Evolutionary conservation across 805 yeast genomes (phyloP), one percentile per base, ranked within the genome.

Genomic region (Yarrowia sp.): DNA sequence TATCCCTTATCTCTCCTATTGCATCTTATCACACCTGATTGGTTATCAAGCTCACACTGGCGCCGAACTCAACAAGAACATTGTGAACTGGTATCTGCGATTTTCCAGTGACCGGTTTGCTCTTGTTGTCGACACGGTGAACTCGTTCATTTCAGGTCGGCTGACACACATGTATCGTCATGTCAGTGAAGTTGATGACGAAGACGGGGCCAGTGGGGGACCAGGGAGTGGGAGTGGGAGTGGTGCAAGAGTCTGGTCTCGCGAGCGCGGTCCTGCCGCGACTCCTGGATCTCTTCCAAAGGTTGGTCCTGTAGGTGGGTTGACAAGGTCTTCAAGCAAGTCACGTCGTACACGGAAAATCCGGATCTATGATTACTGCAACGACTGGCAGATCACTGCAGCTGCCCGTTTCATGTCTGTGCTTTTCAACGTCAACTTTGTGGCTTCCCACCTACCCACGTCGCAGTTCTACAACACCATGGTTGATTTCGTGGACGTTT

Each of bases 321-420:
- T 54, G n/a, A 12, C 28, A 11, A 24, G 58, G 21, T 32, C 58
- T 9, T 10, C 28, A 10, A 51, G 58, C 41, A 51, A 51, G 16
- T 7, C 46, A 10, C 24, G 30, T 4, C 36, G 21, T 16, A 1
- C 43, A 2, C 35, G 44, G 10, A 56, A 66, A n/a, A 70, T 73
- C 35, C 68, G 68, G 51, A 72, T 85, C 5, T 82, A 82, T 43
- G 85, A 84, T 68, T 92, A 92, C 73, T 87, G 89, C 0, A 81
- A 82, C 67, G 92, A 90, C 71, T 93, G 97, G 97, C 92, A 88
- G 68, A 77, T 92, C 35, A 78, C 81, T 62, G 80, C 90, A 0
- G 90, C 92, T 0, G 85, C 89, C 1, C 78, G 82, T 28, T 77
- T 87, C 1, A 75, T 89, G 69, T 80, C 85, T 0, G 71, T 84